Conservation (phyloP, 108 stramenopile species). For the Craspedostauros australis region DNA sequence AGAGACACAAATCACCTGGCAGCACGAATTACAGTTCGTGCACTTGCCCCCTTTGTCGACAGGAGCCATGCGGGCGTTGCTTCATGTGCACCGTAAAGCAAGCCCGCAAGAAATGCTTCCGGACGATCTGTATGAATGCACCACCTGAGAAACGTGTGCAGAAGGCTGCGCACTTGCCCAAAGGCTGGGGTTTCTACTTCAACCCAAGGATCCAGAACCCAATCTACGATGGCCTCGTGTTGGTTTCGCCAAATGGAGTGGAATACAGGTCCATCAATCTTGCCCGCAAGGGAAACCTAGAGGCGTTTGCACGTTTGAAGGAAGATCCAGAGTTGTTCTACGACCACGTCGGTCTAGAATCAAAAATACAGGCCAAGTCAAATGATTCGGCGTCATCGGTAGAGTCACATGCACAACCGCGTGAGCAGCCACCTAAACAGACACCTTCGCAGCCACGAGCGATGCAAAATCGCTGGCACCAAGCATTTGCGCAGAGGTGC, state of each 20-base stretch:
- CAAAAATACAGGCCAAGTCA: no score
- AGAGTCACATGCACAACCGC: no score
- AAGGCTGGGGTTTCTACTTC: conserved; percentile 5
- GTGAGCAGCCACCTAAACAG: neutral
- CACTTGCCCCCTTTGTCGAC: neutral
- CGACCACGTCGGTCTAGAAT: neutral
- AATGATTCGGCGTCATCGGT: no score
- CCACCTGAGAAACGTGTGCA: neutral
- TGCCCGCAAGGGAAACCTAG: neutral
- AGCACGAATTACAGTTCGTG: conserved; percentile 2
- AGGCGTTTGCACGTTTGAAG: neutral
- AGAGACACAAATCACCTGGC: no score
- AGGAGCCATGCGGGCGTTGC: neutral
- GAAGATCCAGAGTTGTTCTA: neutral
- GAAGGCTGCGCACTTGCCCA: neutral
- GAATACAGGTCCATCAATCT: neutral
- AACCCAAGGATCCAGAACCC: neutral
- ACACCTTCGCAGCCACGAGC: conserved; percentile 1
- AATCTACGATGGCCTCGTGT: neutral
- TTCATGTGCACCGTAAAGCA: conserved; percentile 1
- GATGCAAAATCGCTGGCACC: neutral
- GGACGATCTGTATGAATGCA: neutral
- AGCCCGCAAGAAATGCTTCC: neutral
- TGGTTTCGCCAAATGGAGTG: neutral
- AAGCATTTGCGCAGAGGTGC: neutral